Conservation (phyloP, 306 rosid species). For the Crotalaria pallida region DNA sequence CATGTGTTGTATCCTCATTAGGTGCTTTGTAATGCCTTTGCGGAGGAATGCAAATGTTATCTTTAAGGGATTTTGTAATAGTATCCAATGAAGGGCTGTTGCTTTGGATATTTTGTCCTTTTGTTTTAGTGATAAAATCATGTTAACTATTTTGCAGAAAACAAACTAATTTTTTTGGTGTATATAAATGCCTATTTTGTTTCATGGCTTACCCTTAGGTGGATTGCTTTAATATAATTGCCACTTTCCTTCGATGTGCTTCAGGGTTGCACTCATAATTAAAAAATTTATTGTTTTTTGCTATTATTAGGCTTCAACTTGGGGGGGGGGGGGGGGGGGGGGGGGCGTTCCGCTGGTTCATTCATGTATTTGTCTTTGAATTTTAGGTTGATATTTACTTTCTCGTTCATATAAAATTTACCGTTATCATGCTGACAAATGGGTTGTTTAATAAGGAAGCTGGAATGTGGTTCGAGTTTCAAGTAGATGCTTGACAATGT, state of each 20-base stretch:
- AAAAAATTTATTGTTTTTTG: background rate
- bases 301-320: background rate
- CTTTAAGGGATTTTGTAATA: background rate
- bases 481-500: conserved; percentile 41
- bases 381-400: background rate
- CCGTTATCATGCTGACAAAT: conserved; percentile 17
- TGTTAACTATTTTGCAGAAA: background rate
- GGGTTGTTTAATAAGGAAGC: conserved; percentile 22
- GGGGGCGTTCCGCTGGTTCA: background rate
- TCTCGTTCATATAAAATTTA: background rate
- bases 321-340: background rate
- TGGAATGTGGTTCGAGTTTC: conserved; percentile 26
- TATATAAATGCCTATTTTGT: background rate
- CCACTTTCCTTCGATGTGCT: background rate
- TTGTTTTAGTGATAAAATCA: background rate
- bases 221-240: background rate
- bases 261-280: background rate
- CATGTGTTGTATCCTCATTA: background rate
- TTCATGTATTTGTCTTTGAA: background rate
- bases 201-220: background rate
- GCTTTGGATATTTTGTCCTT: background rate
- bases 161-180: no score
- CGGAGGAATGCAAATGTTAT: background rate
- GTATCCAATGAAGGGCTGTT: background rate
- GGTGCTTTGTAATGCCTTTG: background rate